Base-by-base conservation (phyloP, 441 rosid genomes). In the Melastoma candidum region DNA sequence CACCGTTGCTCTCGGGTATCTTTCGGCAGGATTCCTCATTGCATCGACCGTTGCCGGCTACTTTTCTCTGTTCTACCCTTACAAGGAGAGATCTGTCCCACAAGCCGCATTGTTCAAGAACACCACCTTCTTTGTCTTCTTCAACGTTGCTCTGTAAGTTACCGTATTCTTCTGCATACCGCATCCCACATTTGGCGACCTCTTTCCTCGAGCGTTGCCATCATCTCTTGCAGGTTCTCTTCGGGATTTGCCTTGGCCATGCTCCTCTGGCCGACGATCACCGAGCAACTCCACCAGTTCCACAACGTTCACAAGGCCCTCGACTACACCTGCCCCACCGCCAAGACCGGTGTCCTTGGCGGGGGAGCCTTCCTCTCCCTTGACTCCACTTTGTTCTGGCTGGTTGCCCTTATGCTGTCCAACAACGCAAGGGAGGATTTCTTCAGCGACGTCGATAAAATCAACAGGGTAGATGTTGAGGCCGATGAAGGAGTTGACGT, bases 291-390 rank as follows among this genome's bases (percentile, higher is more conserved):
- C 53, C 95, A 89, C 76, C 65, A 78, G 81, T 60, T 63, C 11
- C 77, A 72, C 62, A 84, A 80, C 29, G 78, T 84, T 13, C 92
- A 89, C 65, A 71, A 45, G 55, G 73, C 77, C 67, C 61, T 67
- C 1, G 51, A 71, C 44, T 66, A 79, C 3, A 59, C 36, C 1
- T 93, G 98, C 77, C 97, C 93, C 32, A 93, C 98, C 3, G 98
- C 98, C 12, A 89, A 88, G 73, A 83, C 97, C 11, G 97, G 98
- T 56, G 80, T 93, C 26, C 80, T 93, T 0, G 97, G 97, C 41
- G 96, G 99, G 0, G 97, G 96, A 43, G 99, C 99, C 7, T 86
- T 93, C 61, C 74, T 83, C 22, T 93, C 97, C n/a, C 85, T 89
- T n/a, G 96, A 89, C 66, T 79, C 96, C n/a, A 69, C 94, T 26